Percentiles rank a stretch among this genome's conserved stretches.
Conservation (phyloP, 345 rosid species). For the Rhodamnia argentea region DNA sequence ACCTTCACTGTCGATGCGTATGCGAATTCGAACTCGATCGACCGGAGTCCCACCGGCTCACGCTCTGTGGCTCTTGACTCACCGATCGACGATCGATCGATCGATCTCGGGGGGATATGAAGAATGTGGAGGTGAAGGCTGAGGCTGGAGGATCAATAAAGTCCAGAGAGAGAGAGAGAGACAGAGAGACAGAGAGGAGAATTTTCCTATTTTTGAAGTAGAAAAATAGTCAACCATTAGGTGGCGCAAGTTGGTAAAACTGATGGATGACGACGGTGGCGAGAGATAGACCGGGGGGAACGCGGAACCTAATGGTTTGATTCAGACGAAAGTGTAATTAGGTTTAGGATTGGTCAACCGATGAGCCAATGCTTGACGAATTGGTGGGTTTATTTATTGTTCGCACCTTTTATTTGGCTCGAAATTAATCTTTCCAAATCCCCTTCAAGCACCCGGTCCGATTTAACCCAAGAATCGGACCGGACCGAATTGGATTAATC, state of each 20-base stretch:
- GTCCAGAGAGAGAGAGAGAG: background rate
- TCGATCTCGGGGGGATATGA: background rate
- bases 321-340: background rate
- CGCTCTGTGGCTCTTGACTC: background rate
- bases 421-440: fast-evolving
- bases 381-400: background rate
- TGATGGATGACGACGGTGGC: background rate
- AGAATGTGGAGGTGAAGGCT: background rate
- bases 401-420: background rate
- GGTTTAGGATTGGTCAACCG: background rate
- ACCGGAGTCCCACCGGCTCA: background rate
- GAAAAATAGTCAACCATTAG: background rate
- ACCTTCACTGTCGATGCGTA: background rate
- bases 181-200: background rate
- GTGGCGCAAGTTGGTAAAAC: background rate
- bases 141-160: background rate
- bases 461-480: background rate
- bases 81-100: background rate
- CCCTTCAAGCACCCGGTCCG: background rate
- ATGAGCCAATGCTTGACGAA: background rate
- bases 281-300: background rate
- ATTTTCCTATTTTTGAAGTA: background rate
- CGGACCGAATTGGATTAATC: fast-evolving
- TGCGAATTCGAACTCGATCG: background rate
- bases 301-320: background rate